Percentiles rank a stretch among this genome's conserved stretches.
These are phyloP conservation scores for Tylopilus rubrobrunneus DNA, from an alignment of 768 basidiomycete species.

Conservation along the genomic window DNA sequence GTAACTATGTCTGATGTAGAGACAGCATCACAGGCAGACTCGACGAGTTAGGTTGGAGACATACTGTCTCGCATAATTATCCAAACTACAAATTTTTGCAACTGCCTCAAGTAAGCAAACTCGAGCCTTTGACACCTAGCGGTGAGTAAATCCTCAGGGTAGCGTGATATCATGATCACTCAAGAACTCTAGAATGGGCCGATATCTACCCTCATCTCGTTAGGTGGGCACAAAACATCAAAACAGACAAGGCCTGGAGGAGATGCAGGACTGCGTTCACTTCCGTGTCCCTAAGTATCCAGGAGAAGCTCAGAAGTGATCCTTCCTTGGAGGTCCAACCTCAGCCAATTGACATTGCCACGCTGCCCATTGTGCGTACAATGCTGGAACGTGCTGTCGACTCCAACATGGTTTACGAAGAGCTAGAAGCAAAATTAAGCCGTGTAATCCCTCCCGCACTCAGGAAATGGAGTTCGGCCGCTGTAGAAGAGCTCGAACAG, in stretches of 20 bases:
- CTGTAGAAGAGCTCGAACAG: constrained; percentile 9
- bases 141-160: constrained; percentile 2
- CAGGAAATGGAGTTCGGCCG: constrained; percentile 7
- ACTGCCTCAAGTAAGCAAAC: constrained; percentile 8
- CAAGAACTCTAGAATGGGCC: constrained; percentile 7
- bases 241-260: not conserved
- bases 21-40: constrained; percentile 4
- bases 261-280: too few species aligned
- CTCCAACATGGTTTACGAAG: not conserved
- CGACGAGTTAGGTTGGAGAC: not conserved
- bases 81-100: not conserved
- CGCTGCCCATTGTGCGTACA: not conserved
- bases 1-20: not conserved
- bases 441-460: not conserved
- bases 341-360: constrained; percentile 1
- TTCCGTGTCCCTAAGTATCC: not conserved
- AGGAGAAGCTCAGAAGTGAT: not conserved
- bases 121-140: not conserved
- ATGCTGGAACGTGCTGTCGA: not conserved
- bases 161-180: not conserved
- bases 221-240: not conserved
- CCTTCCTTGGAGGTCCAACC: constrained; percentile 1
- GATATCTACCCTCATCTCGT: constrained; percentile 1
- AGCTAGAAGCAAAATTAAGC: not conserved
- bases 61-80: too few species aligned